Evolutionary conservation across 169 alveolate species (phyloP), one percentile per base, ranked within the genome.

Genomic region (Plasmodium sp.): DNA sequence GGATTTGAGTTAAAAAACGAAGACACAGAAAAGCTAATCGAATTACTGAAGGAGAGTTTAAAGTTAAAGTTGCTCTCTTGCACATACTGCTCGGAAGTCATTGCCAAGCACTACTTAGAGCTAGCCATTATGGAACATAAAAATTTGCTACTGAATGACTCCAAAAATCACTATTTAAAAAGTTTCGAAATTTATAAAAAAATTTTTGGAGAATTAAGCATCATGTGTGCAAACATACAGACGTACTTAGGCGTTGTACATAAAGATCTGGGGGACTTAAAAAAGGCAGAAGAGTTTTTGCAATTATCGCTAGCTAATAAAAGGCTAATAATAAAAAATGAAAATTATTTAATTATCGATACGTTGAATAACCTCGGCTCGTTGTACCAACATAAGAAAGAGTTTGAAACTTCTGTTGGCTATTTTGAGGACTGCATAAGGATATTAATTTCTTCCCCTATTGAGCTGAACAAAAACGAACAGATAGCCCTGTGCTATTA

Each of bases 41-140:
- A 62, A 27, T 73, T 92, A 51, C 18, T 81, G 31, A 92, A 92
- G 83, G 95, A 92, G 18, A 92, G 92, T 39, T 51, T 92, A 81
- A 92, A 92, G 83, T 77, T 92, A 92, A 92, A 92, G 74, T 56
- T 92, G 0, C 39, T 92, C 56, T 48, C 92, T 43, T 82, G 81
- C 51, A 16, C 84, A 71, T 92, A 92, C 75, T 92, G 84, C 48
- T 92, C 95, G 39, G 95, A 92, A 92, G 95, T 81, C 1, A 92
- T 92, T 27, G 95, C 77, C 0, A 92, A 92, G 62, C 95, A 92
- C 27, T 92, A 92, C 81, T 81, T 92, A 48, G 95, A 92, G 73
- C 92, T 92, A 82, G 95, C 95, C 41, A 92, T 92, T 34, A 81
- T 92, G 79, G 95, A 92, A 39, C 95, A 92, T 10, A 92, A 92